Evolutionary conservation across 176 grass and related monocot species (phyloP), one percentile per base, ranked within the genome.

Genomic region (Musa beccarii): DNA sequence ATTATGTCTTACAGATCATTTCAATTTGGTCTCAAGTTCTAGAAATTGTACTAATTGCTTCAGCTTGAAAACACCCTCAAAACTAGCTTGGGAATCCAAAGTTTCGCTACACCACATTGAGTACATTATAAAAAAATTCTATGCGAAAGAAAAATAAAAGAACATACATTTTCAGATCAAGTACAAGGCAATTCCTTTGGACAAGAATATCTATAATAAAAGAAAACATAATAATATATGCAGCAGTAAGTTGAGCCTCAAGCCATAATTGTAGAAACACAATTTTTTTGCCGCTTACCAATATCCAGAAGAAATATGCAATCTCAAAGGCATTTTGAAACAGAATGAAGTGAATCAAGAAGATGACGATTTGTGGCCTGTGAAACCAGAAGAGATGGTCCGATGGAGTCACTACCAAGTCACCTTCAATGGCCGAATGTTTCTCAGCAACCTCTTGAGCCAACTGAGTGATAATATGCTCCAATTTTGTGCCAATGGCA

Each of bases 301-400:
- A 23, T 49, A 93, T 64, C 88, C 90, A 98, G 62, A 98, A 89
- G 86, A 91, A 93, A 26, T 83, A 82, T 79, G 94, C 86, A 74
- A 97, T 80, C 78, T 97, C 82, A 65, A 93, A 96, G 53, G 87
- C 87, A 68, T 96, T 96, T 61, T 92, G 81, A 69, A 98, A 93
- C 22, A 91, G 81, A 53, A 89, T 74, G 43, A 98, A 75, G 55
- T 98, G 94, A 51, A 98, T 89, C 83, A 98, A 64, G 20, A 85
- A 20, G n/a, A 93, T 84, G 17, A 98, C 82, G n/a, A 98, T 73
- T 81, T 90, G 85, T 14, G 90, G 94, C 4, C 9, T 54, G 1
- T 49, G 67, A 25, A 93, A 98, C 94, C 90, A 98, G 75, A 98
- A 98, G 13, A 87, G 59, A 17, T 91, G 62, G 51, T 98, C 86